These are phyloP conservation scores for Talaromyces atroroseus DNA, from an alignment of 2,329 filamentous ascomycete species.

Conservation along the genomic window DNA sequence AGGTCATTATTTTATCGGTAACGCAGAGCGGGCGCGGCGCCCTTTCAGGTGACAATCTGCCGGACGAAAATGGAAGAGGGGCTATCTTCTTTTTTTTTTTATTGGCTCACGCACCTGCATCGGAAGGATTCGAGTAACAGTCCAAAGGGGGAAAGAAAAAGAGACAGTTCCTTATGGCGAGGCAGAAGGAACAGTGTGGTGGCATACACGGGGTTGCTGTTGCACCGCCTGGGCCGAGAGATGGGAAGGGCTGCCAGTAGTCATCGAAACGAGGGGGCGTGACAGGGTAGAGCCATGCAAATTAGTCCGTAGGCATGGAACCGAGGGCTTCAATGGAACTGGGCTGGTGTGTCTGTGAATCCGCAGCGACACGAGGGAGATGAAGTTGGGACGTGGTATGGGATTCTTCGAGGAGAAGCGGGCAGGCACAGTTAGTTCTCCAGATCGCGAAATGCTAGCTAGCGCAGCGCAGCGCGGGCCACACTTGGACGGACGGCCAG, in stretches of 20 bases:
- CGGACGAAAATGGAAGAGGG: not conserved
- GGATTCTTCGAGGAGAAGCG: not conserved
- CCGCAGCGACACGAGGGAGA: not conserved
- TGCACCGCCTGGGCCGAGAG: slow-evolving; percentile 30
- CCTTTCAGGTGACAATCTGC: not conserved
- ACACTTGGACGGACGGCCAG: not conserved
- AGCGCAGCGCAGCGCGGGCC: not conserved
- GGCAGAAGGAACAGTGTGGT: slow-evolving; percentile 17
- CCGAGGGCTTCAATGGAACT: slow-evolving; percentile 17
- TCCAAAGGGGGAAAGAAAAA: not conserved
- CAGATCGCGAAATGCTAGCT: not conserved
- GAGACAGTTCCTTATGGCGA: not conserved
- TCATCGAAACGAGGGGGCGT: slow-evolving; percentile 38
- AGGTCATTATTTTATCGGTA: not conserved
- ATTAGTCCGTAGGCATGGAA: slow-evolving; percentile 14
- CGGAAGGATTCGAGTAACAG: slow-evolving; percentile 26
- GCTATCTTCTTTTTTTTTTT: not conserved
- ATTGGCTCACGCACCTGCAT: slow-evolving; percentile 33
- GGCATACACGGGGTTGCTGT: slow-evolving; percentile 28
- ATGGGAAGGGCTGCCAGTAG: slow-evolving; percentile 25
- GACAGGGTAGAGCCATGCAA: slow-evolving; percentile 13
- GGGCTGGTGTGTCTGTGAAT: not conserved
- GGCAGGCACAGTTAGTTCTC: not conserved
- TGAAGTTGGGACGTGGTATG: not conserved
- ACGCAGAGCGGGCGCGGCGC: not conserved